These are phyloP conservation scores for Capsicum baccatum DNA, from an alignment of 257 asterid species.

Conservation along the genomic window DNA sequence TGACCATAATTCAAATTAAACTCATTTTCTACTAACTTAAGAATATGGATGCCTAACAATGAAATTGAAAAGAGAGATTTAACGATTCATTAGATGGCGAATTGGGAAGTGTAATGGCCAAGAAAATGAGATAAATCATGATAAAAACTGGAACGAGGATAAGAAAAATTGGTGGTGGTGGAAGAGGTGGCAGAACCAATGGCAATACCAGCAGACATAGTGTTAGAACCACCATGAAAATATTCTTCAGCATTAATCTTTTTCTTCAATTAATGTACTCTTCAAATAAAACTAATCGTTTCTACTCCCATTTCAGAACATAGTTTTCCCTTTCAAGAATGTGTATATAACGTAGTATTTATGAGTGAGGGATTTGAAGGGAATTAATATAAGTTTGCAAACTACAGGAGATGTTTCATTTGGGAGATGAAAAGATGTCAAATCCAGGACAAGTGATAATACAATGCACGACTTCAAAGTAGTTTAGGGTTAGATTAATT, in stretches of 20 bases:
- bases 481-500: not conserved
- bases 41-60: not conserved
- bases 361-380: not conserved
- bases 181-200: conserved; percentile 17
- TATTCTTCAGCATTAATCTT: not conserved
- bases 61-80: not conserved
- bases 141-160: conserved; percentile 1
- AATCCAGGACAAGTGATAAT: not conserved
- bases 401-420: not conserved
- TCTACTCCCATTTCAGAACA: not conserved
- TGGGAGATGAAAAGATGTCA: conserved; percentile 21
- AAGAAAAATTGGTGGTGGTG: conserved; percentile 1
- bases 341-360: not conserved
- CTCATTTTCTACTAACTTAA: not conserved
- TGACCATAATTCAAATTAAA: not conserved
- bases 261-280: not conserved
- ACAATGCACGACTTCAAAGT: not conserved
- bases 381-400: not conserved
- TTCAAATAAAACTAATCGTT: not conserved
- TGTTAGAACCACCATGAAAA: not conserved
- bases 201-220: conserved; percentile 22
- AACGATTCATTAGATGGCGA: not conserved
- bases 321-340: not conserved
- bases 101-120: conserved; percentile 2
- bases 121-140: conserved; percentile 5